Conservation (phyloP, 2,329 filamentous ascomycete species). For the Venturia carpophila region DNA sequence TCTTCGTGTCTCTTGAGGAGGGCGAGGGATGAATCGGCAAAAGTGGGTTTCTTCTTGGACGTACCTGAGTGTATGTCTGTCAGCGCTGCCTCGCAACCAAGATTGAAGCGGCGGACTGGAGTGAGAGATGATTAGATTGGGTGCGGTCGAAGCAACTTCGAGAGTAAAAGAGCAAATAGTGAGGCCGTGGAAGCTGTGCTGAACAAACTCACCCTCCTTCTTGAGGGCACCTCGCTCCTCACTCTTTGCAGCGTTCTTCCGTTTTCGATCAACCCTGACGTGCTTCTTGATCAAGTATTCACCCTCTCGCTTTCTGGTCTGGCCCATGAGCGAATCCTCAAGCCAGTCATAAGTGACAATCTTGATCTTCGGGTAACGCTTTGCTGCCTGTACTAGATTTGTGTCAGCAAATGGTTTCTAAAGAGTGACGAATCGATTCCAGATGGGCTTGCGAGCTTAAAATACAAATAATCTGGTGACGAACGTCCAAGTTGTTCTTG, state of each 20-base stretch:
- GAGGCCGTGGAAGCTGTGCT: background rate
- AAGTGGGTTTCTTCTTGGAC: constrained; percentile 22
- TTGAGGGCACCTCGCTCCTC: constrained; percentile 21
- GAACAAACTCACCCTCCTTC: constrained; percentile 25
- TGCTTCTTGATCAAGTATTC: constrained; percentile 29
- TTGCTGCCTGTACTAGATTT: background rate
- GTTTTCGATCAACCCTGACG: constrained; percentile 25
- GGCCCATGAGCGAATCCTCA: constrained; percentile 40
- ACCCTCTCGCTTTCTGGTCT: constrained; percentile 28
- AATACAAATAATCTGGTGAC: no score
- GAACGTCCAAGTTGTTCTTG: no score
- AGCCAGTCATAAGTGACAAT: constrained; percentile 40
- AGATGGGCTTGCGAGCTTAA: no score
- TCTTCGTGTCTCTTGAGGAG: constrained; percentile 27
- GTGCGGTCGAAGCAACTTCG: background rate
- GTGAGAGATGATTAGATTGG: constrained; percentile 20
- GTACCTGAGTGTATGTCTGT: constrained; percentile 33
- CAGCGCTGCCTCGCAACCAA: constrained; percentile 27
- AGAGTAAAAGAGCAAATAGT: background rate
- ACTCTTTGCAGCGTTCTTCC: constrained; percentile 27
- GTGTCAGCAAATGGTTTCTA: constrained; percentile 21
- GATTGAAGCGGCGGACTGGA: constrained; percentile 27
- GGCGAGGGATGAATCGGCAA: constrained; percentile 22
- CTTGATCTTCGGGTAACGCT: constrained; percentile 21
- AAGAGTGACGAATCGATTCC: no score